Evolutionary conservation across 2,329 filamentous ascomycete genomes (phyloP), one percentile per base, ranked within the genome.

Genomic region (Zymoseptoria tritici): DNA sequence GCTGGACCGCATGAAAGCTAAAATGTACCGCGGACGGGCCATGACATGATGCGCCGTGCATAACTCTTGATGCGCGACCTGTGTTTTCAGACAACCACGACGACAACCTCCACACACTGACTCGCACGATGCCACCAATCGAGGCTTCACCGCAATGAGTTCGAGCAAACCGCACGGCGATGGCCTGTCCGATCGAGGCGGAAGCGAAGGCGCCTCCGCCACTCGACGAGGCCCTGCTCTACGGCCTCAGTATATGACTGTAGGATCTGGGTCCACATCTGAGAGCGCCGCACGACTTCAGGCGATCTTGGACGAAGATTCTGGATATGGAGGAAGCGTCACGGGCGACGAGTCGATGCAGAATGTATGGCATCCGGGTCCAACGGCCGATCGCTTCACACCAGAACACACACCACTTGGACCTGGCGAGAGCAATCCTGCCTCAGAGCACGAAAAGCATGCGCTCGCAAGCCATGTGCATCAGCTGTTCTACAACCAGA

Each of bases 401-500:
- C 82, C 82, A 29, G 74, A 76, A 49, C 81, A 82, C 70, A 82
- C 83, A 26, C 78, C 82, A 54, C 76, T 79, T 26, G 69, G 76
- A 36, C 71, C 75, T 36, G 81, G 80, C 66, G 77, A 80, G 54
- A 76, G 73, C 59, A 79, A 76, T 68, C 72, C 75, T 46, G 75
- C 77, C 55, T 75, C 78, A 71, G 85, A 89, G 56, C 79, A 85
- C 64, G 87, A 90, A 70, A 83, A 83, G 68, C 83, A 84, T 66
- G 79, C 83, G 52, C 85, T 93, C 66, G 87, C 90, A 46, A 89
- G 88, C 71, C 90, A 96, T 75, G 85, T 97, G 54, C 88, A 96
- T 71, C 94, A 97, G 77, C 83, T 97, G 65, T 90, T 90, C 81
- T 97, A 96, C 77, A 97, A 97, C 75, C 85, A 91, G 70, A 96